These are phyloP conservation scores for Saccharomycopsis vini DNA, from an alignment of 805 yeast genomes.

Conservation along the genomic window DNA sequence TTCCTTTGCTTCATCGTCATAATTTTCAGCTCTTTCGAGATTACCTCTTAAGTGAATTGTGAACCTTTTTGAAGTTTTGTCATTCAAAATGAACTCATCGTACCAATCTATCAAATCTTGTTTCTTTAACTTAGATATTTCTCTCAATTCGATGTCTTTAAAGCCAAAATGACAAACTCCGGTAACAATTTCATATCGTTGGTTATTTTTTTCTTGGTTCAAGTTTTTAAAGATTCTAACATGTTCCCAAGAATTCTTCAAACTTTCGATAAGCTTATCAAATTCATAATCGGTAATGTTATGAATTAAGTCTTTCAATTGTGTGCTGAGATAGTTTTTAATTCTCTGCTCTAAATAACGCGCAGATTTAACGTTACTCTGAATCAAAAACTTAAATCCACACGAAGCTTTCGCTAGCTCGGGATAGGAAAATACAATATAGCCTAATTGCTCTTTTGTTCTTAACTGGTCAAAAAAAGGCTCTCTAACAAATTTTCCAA, in stretches of 20 bases:
- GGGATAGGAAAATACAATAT: conserved; percentile 78
- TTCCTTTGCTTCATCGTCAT: neutral
- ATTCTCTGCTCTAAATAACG: conserved; percentile 71
- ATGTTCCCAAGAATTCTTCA: conserved; percentile 44
- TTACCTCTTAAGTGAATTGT: conserved; percentile 43
- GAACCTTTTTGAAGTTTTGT: conserved; percentile 8
- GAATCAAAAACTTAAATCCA: conserved; percentile 69
- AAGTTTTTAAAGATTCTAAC: conserved; percentile 68
- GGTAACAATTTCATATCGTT: conserved; percentile 56
- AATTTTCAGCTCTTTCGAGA: conserved; percentile 6
- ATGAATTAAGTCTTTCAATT: conserved; percentile 37
- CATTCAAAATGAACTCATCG: conserved; percentile 23
- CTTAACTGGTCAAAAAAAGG: conserved; percentile 86
- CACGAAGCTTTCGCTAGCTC: conserved; percentile 23
- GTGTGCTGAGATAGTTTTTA: conserved; percentile 45
- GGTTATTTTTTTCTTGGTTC: conserved; percentile 61
- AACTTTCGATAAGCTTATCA: conserved; percentile 57
- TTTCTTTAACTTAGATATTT: conserved; percentile 36
- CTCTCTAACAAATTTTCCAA: conserved; percentile 68
- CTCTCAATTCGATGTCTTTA: conserved; percentile 50
- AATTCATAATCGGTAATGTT: conserved; percentile 57
- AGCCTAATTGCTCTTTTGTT: conserved; percentile 92
- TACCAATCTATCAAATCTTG: conserved; percentile 51
- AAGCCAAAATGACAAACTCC: conserved; percentile 74
- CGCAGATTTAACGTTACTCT: conserved; percentile 65